A percentile compares a stretch with the other conserved stretches of the same genome.
phyloP scores from a whole-genome alignment of 768 basidiomycete species.

The Amanita pallidorosea region DNA sequence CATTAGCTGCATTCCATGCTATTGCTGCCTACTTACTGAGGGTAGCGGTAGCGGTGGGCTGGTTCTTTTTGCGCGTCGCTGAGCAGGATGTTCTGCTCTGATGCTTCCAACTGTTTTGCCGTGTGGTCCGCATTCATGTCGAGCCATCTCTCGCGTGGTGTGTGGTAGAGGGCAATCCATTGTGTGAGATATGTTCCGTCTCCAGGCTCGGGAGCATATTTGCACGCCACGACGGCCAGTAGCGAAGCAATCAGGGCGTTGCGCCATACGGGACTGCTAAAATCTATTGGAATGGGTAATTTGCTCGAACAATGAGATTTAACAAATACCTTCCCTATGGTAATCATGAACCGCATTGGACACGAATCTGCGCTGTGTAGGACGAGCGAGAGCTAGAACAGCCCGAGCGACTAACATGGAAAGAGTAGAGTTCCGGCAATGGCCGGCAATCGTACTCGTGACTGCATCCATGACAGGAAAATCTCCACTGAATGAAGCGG shows the following conservation, averaged over 20 bases:
- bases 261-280: conserved; percentile 57
- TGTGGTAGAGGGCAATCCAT: conserved; percentile 50
- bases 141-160: conserved; percentile 45
- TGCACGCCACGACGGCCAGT: conserved; percentile 46
- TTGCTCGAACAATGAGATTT: not conserved
- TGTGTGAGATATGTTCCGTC: conserved; percentile 57
- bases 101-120: conserved; percentile 27
- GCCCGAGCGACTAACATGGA: conserved; percentile 33
- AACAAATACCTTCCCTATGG: conserved; percentile 43
- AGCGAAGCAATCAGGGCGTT: conserved; percentile 44
- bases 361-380: conserved; percentile 30
- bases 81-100: conserved; percentile 32
- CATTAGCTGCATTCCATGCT: not conserved
- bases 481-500: conserved; percentile 16
- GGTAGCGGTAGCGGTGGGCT: conserved; percentile 58
- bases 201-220: conserved; percentile 52
- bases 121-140: conserved; percentile 48
- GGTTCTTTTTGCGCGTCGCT: conserved; percentile 31
- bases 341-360: conserved; percentile 34
- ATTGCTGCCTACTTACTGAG: conserved; percentile 50
- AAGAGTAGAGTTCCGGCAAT: conserved; percentile 1
- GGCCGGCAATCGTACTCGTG: not conserved
- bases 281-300: conserved; percentile 30
- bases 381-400: conserved; percentile 23
- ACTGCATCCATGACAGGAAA: conserved; percentile 5